Percentiles rank a stretch among this genome's conserved stretches.
These are phyloP conservation scores for Ceratobasidium sp. DNA, from an alignment of 1,284 basidiomycete species.

Conservation along the genomic window DNA sequence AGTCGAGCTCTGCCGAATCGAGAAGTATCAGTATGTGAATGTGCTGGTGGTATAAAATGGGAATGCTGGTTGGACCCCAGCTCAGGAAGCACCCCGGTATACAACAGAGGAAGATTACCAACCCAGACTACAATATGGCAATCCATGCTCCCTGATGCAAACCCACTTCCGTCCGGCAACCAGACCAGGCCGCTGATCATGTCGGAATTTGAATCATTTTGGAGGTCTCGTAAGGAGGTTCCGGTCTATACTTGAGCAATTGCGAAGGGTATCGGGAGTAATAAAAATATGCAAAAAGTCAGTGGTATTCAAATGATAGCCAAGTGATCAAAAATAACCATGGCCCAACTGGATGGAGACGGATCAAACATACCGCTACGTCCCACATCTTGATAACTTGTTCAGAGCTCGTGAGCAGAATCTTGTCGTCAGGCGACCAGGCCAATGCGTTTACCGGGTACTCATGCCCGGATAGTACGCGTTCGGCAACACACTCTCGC, in stretches of 20 bases:
- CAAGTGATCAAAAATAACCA: background rate
- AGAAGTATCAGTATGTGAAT: background rate
- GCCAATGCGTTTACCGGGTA: slow-evolving; percentile 80
- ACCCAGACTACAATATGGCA: slow-evolving; percentile 90
- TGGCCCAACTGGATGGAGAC: background rate
- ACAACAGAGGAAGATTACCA: slow-evolving; percentile 44
- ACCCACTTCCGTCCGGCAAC: slow-evolving; percentile 87
- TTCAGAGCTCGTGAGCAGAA: slow-evolving; percentile 83
- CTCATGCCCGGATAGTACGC: slow-evolving; percentile 74
- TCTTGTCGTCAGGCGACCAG: slow-evolving; percentile 88
- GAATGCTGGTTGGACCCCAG: background rate
- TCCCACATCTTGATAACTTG: slow-evolving; percentile 86
- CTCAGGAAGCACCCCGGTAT: background rate
- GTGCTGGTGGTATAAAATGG: background rate
- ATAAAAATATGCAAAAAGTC: slow-evolving; percentile 35
- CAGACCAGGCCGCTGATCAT: slow-evolving; percentile 87
- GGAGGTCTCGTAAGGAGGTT: slow-evolving; percentile 65
- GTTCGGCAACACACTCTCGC: slow-evolving; percentile 65
- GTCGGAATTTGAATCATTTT: slow-evolving; percentile 69
- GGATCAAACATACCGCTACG: slow-evolving; percentile 63
- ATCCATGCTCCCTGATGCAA: slow-evolving; percentile 91
- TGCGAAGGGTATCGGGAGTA: slow-evolving; percentile 16
- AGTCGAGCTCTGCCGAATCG: slow-evolving; percentile 17
- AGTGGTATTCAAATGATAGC: background rate
- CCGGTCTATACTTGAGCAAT: slow-evolving; percentile 65